Conservation (phyloP, 352 stramenopile species). For the Thalassiosira allenii region DNA sequence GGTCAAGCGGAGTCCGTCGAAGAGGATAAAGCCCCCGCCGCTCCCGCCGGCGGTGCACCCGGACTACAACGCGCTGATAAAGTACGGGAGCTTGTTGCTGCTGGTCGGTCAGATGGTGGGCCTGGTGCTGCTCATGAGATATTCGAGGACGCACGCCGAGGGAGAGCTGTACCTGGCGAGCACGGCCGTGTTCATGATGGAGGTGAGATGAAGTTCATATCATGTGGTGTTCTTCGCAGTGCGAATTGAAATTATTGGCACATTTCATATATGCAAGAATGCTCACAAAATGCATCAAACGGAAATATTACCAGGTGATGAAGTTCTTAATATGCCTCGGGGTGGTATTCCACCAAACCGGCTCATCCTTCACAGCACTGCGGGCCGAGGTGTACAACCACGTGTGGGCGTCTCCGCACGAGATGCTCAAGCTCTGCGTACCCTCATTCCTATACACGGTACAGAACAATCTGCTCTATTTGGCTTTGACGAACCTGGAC, state of each 20-base stretch:
- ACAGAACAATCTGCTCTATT: constrained; percentile 93
- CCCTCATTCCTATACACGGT: constrained; percentile 91
- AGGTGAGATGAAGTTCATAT: constrained; percentile 64
- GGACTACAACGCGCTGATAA: constrained; percentile 64
- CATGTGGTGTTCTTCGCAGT: constrained; percentile 3
- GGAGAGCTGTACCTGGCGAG: constrained; percentile 87
- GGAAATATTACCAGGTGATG: constrained; percentile 72
- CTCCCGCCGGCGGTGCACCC: not conserved
- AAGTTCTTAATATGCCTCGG: constrained; percentile 87
- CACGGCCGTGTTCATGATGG: constrained; percentile 90
- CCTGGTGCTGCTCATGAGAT: constrained; percentile 81
- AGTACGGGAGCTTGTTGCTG: constrained; percentile 80
- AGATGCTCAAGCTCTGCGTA: constrained; percentile 87
- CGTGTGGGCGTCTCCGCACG: constrained; percentile 68
- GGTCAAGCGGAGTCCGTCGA: not conserved
- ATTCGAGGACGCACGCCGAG: constrained; percentile 69
- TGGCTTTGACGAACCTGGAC: constrained; percentile 90
- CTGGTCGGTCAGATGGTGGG: constrained; percentile 85
- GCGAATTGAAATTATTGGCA: no score
- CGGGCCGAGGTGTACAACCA: constrained; percentile 42
- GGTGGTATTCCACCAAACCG: constrained; percentile 81
- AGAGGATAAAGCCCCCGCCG: no score
- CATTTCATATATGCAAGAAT: no score
- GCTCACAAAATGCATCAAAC: constrained; percentile 5
- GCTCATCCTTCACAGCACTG: constrained; percentile 28